Evolutionary conservation across 139 green algal species (phyloP).

Genomic region (Asterochloris sp.): DNA sequence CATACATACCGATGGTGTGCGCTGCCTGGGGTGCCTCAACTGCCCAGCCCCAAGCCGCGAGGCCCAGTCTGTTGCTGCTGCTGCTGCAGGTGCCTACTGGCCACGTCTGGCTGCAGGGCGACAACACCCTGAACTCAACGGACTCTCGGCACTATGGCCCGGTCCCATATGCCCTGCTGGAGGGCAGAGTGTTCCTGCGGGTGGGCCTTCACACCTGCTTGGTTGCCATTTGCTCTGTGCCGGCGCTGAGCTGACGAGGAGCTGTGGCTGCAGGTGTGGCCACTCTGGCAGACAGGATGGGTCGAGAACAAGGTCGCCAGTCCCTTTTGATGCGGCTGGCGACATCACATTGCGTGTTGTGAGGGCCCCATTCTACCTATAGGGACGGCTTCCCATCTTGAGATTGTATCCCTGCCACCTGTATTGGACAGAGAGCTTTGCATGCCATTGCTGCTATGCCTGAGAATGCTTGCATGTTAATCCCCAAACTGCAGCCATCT

Average conservation of each 20-base stretch:
- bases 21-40: no score
- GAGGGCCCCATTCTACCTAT: no score
- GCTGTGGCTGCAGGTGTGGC: conserved; percentile 37
- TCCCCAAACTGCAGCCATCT: no score
- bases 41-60: background rate
- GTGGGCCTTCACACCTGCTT: conserved; percentile 5
- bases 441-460: no score
- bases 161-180: conserved; percentile 63
- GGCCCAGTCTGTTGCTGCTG: background rate
- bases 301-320: conserved; percentile 24
- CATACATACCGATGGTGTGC: background rate
- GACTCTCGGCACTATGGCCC: conserved; percentile 78
- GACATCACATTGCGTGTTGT: no score
- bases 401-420: no score
- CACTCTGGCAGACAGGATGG: conserved; percentile 34
- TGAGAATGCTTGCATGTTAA: no score
- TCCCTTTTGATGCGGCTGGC: background rate
- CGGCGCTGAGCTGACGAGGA: background rate
- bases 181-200: conserved; percentile 54
- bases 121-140: conserved; percentile 73
- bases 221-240: no score
- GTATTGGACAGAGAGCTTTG: no score
- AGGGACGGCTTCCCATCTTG: no score
- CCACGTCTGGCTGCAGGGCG: conserved; percentile 76
- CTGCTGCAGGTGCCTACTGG: conserved; percentile 51